A percentile compares a stretch with the other conserved stretches of the same genome.
Conservation (phyloP, 352 stramenopile genomes). For the Phytophthora ohioensis region DNA sequence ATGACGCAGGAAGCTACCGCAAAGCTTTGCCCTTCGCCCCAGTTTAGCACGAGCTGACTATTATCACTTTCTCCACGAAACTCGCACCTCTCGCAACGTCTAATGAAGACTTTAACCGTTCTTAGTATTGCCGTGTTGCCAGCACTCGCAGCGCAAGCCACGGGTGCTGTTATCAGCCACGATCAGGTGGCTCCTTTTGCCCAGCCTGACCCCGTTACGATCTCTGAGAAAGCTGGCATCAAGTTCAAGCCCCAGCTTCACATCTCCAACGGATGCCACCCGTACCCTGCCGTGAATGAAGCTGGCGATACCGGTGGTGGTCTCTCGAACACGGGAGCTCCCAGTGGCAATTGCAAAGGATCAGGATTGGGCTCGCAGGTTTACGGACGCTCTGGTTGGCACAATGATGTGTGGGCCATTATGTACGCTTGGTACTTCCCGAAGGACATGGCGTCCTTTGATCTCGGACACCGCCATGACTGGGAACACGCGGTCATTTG, state of each 20-base stretch:
- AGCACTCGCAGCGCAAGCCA: not conserved
- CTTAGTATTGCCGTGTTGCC: too few relatives aligned
- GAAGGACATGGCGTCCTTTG: slow-evolving; percentile 43
- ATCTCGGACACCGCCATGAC: slow-evolving; percentile 48
- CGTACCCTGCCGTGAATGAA: slow-evolving; percentile 30
- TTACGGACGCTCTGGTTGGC: slow-evolving; percentile 35
- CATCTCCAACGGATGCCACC: slow-evolving; percentile 26
- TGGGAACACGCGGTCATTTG: slow-evolving; percentile 54
- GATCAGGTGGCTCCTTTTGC: slow-evolving; percentile 21
- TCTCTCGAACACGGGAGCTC: slow-evolving; percentile 23
- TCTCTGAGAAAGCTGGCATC: slow-evolving; percentile 8
- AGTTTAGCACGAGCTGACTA: too few relatives aligned
- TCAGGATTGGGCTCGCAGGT: slow-evolving; percentile 33
- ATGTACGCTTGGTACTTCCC: slow-evolving; percentile 59
- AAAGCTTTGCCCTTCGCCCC: too few relatives aligned
- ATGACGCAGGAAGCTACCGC: too few relatives aligned
- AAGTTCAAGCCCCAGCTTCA: slow-evolving; percentile 25
- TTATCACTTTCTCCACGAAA: too few relatives aligned
- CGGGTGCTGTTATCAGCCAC: slow-evolving; percentile 15
- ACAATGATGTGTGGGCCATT: slow-evolving; percentile 35
- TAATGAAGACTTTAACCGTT: not conserved
- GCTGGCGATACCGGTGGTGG: slow-evolving; percentile 36
- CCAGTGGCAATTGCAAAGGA: slow-evolving; percentile 37
- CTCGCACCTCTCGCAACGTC: not conserved
- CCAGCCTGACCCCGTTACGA: slow-evolving; percentile 5